Percentiles rank a stretch among this genome's conserved stretches.
Evolutionary conservation across 257 asterid genomes (phyloP).

Genomic region (Primulina huaijiensis): DNA sequence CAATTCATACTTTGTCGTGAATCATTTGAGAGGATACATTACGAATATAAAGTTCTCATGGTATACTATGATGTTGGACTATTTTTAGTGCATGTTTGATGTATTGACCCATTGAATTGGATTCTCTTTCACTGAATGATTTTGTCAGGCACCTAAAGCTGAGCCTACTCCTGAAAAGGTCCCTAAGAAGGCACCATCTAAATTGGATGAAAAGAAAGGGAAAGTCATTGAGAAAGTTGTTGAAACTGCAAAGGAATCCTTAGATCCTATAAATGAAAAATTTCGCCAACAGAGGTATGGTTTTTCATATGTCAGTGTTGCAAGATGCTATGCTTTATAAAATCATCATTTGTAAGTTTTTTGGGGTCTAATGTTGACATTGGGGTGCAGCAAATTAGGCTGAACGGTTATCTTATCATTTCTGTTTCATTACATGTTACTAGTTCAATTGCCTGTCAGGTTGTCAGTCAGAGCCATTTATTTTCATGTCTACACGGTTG

Average conservation of each 20-base stretch:
- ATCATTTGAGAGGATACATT: constrained; percentile 5
- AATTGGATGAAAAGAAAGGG: constrained; percentile 60
- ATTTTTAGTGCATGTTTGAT: background rate
- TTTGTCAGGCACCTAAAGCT: constrained; percentile 56
- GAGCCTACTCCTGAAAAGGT: constrained; percentile 60
- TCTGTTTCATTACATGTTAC: background rate
- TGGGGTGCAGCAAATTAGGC: background rate
- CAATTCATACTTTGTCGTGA: background rate
- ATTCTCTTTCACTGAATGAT: constrained; percentile 14
- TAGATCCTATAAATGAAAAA: constrained; percentile 88
- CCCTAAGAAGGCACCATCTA: constrained; percentile 56
- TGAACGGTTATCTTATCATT: background rate
- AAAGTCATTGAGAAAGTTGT: constrained; percentile 53
- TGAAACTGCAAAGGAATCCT: constrained; percentile 47
- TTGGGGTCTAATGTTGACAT: background rate
- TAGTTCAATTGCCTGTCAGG: background rate
- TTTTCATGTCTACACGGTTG: background rate
- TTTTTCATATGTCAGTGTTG: constrained; percentile 1
- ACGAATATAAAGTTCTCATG: background rate
- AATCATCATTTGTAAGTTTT: background rate
- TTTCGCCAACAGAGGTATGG: constrained; percentile 85
- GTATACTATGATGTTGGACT: background rate
- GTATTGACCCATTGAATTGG: background rate
- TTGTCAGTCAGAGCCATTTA: background rate
- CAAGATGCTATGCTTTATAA: background rate